Base-by-base conservation (phyloP, 2,329 filamentous ascomycete species). In the Zymoseptoria tritici region DNA sequence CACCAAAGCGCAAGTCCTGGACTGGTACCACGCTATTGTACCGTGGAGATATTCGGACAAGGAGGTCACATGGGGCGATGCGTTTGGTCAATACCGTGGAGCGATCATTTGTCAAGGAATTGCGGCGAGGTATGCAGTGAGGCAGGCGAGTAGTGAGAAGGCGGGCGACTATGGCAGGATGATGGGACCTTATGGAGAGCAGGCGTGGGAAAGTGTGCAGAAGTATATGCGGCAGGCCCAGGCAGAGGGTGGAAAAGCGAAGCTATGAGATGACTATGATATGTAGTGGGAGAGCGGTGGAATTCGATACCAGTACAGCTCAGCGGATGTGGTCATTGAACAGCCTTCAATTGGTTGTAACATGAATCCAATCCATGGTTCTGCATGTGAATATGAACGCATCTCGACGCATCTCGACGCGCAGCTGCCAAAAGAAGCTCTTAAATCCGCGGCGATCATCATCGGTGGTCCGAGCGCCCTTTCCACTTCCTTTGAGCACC, bases 81-180 rank as follows among this genome's bases (percentile, higher is more conserved):
- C 84, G 0, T 88, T 88, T 72, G 80, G 80, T 55, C 77, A 81
- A 22, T 85, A 85, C 70, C 77, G 85, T 54, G 80, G 78, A 36
- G 79, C 80, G 22, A 79, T 87, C 49, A 86, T 87, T 71, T 84
- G 80, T 86, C 94, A 99, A 78, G 94, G 94, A 2, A 97, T 99
- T 72, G 92, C 92, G 54, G 94, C 94, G 55, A 80, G 94, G 64
- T 89, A 89, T 73, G 94, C 94, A 24, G 78, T 83, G 54, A 80
- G 93, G 54, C 93, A 97, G 80, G 94, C 94, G 46, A 96, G 91
- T 76, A 96, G 91, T 73, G 88, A 85, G 60, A 84, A 88, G 72
- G 94, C 94, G 6, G 83, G 80, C 67, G 81, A 85, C 50, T 90
- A 96, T 75, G 91, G 82, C 1, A 78, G 77, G 58, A 83, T 84